Evolutionary conservation across 345 rosid species (phyloP).

Genomic region (Pugionium dolabratum): DNA sequence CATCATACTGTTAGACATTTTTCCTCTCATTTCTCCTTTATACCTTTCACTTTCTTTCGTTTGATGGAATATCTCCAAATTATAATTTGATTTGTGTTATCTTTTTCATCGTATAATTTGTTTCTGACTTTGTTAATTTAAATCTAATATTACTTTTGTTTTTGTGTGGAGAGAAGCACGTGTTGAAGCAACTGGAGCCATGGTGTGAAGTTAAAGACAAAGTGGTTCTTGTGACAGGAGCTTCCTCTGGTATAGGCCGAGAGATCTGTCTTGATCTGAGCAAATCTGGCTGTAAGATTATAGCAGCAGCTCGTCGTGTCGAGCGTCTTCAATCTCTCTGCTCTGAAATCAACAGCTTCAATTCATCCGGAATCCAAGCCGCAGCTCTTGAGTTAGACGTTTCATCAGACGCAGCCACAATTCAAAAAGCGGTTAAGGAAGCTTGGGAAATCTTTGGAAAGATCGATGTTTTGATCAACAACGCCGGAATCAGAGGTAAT

Average conservation of each 20-base stretch:
- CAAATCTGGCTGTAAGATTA: slow-evolving; percentile 63
- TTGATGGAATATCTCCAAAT: no score
- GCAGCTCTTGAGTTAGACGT: slow-evolving; percentile 73
- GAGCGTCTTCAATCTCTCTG: slow-evolving; percentile 69
- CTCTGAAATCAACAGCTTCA: slow-evolving; percentile 54
- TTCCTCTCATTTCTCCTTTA: no score
- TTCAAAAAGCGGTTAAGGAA: slow-evolving; percentile 46
- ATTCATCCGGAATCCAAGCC: slow-evolving; percentile 37
- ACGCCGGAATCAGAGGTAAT: slow-evolving; percentile 73
- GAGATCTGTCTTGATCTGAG: slow-evolving; percentile 78
- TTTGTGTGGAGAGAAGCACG: slow-evolving; percentile 2
- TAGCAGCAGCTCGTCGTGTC: slow-evolving; percentile 77
- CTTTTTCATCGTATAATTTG: no score
- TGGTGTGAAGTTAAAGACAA: slow-evolving; percentile 63
- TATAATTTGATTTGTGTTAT: background rate
- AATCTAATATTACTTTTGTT: no score
- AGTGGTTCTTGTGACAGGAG: slow-evolving; percentile 87
- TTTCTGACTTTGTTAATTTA: no score
- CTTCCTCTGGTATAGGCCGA: slow-evolving; percentile 78
- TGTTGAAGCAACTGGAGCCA: slow-evolving; percentile 56
- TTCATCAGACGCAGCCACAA: slow-evolving; percentile 51
- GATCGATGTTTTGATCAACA: slow-evolving; percentile 70
- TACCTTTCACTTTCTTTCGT: background rate
- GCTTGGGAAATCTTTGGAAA: slow-evolving; percentile 81
- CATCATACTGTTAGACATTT: slow-evolving; percentile 2